These are phyloP conservation scores for Candida dubliniensis DNA, from an alignment of 1,139 yeast genomes.

Conservation along the genomic window DNA sequence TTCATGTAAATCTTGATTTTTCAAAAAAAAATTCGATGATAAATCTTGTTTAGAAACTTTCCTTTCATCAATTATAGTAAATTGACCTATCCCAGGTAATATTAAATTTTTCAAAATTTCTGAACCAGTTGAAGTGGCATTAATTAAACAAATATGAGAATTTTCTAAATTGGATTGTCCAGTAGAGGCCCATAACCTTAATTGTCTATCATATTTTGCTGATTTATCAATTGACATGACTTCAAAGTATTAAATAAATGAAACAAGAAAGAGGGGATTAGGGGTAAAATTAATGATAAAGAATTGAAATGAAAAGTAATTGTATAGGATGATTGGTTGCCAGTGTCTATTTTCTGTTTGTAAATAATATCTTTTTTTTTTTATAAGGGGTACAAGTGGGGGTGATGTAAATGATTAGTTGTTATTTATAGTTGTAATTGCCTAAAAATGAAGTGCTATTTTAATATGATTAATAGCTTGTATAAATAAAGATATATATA, in stretches of 20 bases:
- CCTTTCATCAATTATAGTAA: constrained; percentile 56
- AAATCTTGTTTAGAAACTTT: constrained; percentile 46
- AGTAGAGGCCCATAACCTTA: constrained; percentile 78
- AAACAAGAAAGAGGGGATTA: not conserved
- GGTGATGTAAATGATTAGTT: too few relatives aligned
- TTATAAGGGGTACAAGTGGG: too few relatives aligned
- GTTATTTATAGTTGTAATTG: too few relatives aligned
- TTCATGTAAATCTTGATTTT: constrained; percentile 45
- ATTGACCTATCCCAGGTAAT: constrained; percentile 74
- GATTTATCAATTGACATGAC: constrained; percentile 35
- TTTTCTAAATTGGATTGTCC: constrained; percentile 69
- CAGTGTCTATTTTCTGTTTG: too few relatives aligned
- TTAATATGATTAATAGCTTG: too few relatives aligned
- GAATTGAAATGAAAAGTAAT: not conserved
- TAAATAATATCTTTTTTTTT: too few relatives aligned
- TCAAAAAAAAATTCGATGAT: constrained; percentile 63
- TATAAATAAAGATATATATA: too few relatives aligned
- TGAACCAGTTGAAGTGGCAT: constrained; percentile 59
- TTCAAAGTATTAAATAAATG: not conserved
- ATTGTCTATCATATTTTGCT: constrained; percentile 78
- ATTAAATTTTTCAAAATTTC: constrained; percentile 79
- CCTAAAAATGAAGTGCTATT: too few relatives aligned
- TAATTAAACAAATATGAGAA: constrained; percentile 63
- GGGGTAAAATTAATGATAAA: not conserved
- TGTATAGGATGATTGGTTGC: too few relatives aligned